A percentile compares a stretch with the other conserved stretches of the same genome.
phyloP scores from a whole-genome alignment of 305 asterid species.

The Rubia balearica region DNA sequence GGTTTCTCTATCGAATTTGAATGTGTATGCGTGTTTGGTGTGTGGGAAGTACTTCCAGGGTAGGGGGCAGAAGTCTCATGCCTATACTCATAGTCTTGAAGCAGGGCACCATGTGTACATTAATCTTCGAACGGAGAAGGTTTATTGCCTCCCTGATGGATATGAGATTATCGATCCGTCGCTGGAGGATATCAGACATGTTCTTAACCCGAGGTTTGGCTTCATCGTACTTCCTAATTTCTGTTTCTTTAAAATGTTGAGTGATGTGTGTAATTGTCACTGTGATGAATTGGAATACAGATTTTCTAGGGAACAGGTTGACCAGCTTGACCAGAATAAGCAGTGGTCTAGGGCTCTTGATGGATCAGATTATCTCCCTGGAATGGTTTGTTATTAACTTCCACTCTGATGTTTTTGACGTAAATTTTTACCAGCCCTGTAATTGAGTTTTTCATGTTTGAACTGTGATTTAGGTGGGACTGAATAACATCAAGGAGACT shows the following conservation, averaged over 20 bases:
- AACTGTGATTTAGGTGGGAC: slow-evolving; percentile 62
- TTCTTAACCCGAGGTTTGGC: slow-evolving; percentile 74
- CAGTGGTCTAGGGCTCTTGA: slow-evolving; percentile 99
- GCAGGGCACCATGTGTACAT: slow-evolving; percentile 91
- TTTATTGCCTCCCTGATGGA: slow-evolving; percentile 98
- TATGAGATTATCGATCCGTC: slow-evolving; percentile 90
- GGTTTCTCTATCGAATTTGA: slow-evolving; percentile 87
- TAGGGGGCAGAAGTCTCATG: slow-evolving; percentile 90
- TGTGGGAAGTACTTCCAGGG: slow-evolving; percentile 97
- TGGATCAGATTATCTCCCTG: slow-evolving; percentile 98
- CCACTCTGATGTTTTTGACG: neutral
- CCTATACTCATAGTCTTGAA: slow-evolving; percentile 93
- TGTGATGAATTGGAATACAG: slow-evolving; percentile 29
- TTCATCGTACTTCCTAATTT: neutral
- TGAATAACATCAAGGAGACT: slow-evolving; percentile 89
- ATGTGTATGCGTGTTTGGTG: slow-evolving; percentile 91
- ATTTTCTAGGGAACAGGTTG: slow-evolving; percentile 71
- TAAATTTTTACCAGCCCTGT: neutral
- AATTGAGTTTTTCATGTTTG: neutral
- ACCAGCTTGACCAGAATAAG: slow-evolving; percentile 61
- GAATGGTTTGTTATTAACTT: slow-evolving; percentile 49
- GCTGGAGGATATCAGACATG: slow-evolving; percentile 84
- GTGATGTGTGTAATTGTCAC: neutral
- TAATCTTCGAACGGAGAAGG: slow-evolving; percentile 89
- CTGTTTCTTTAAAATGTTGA: neutral